phyloP scores from a whole-genome alignment of 140 eudicot species.

The Bidens hawaiensis region DNA sequence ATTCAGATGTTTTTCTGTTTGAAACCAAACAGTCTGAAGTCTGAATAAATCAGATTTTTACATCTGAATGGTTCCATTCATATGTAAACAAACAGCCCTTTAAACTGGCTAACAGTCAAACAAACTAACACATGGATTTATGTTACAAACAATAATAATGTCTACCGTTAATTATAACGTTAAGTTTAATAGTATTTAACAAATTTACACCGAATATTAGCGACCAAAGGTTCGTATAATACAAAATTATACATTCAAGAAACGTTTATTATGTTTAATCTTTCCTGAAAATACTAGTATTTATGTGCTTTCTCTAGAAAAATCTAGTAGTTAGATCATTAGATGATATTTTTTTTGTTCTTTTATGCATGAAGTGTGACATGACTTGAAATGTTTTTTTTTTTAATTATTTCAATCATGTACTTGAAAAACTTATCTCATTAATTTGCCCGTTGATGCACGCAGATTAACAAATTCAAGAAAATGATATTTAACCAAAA shows the following conservation, averaged over 20 bases:
- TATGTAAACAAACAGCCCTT: no score
- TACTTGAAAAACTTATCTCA: not conserved
- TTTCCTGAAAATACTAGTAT: conserved; percentile 7
- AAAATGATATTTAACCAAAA: conserved; percentile 15
- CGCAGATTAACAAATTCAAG: conserved; percentile 10
- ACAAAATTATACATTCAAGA: not conserved
- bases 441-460: conserved; percentile 23
- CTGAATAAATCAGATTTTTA: no score
- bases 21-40: no score
- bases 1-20: no score
- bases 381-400: conserved; percentile 2
- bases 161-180: no score
- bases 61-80: no score
- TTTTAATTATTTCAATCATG: not conserved
- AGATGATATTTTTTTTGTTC: not conserved
- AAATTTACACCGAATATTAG: no score
- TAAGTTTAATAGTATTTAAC: no score
- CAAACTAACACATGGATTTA: no score
- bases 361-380: conserved; percentile 4
- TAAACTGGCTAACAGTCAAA: no score
- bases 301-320: not conserved
- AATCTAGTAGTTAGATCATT: not conserved
- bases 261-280: not conserved
- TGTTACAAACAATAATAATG: no score
- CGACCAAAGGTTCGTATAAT: not conserved